Percentiles rank a stretch among this genome's conserved stretches.
These are phyloP conservation scores for Calocybe cyanea DNA, from an alignment of 768 basidiomycete genomes.

Conservation along the genomic window DNA sequence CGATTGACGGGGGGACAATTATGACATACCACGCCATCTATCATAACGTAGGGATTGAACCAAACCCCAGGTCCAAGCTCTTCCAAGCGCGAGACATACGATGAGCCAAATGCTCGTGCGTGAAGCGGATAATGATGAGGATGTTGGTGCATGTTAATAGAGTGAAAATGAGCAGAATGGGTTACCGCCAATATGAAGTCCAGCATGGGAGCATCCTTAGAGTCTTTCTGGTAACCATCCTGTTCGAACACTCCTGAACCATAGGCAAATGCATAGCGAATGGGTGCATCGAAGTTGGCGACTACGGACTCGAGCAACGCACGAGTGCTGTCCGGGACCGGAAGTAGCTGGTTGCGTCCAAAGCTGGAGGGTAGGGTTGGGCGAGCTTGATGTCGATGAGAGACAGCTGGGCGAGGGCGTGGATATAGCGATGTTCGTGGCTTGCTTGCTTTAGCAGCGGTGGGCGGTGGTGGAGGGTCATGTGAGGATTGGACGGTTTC, in stretches of 20 bases:
- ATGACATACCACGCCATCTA: slow-evolving; percentile 69
- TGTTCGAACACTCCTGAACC: slow-evolving; percentile 96
- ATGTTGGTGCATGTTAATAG: slow-evolving; percentile 89
- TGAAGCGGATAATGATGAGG: slow-evolving; percentile 90
- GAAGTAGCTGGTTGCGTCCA: slow-evolving; percentile 77
- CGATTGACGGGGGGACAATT: slow-evolving; percentile 3
- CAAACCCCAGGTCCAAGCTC: slow-evolving; percentile 82
- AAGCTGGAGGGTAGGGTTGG: slow-evolving; percentile 66
- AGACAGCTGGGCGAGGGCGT: slow-evolving; percentile 41
- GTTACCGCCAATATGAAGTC: slow-evolving; percentile 98
- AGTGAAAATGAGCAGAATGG: slow-evolving; percentile 90
- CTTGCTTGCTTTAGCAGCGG: slow-evolving; percentile 21
- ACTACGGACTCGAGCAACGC: slow-evolving; percentile 80
- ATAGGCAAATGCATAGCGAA: slow-evolving; percentile 97
- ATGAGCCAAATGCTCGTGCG: slow-evolving; percentile 79
- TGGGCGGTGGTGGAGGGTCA: slow-evolving; percentile 34
- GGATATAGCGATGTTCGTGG: slow-evolving; percentile 39
- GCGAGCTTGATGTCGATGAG: slow-evolving; percentile 33
- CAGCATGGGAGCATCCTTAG: slow-evolving; percentile 65
- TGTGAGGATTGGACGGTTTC: slow-evolving; percentile 33
- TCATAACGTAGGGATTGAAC: slow-evolving; percentile 90
- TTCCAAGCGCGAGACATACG: slow-evolving; percentile 77
- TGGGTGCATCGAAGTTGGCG: slow-evolving; percentile 78
- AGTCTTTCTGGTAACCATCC: slow-evolving; percentile 58
- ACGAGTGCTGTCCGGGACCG: slow-evolving; percentile 75